Evolutionary conservation across 148 eudicot genomes (phyloP).

Genomic region (Limonium bicolor): DNA sequence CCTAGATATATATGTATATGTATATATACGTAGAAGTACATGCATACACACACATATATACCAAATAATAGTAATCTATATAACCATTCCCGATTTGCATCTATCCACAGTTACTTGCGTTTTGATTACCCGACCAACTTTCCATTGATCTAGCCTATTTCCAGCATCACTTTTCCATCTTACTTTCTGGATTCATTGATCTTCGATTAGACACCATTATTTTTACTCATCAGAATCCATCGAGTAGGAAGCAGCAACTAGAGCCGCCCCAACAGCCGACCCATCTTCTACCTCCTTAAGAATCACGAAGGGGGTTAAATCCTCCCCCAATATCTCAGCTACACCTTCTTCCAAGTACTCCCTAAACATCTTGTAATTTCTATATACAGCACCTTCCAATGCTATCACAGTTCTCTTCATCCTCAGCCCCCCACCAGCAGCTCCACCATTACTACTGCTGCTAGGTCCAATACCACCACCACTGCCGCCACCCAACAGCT

Average conservation of each 20-base stretch:
- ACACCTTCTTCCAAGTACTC: constrained; percentile 71
- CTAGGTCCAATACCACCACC: background rate
- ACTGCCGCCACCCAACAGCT: constrained; percentile 17
- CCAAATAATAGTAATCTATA: background rate
- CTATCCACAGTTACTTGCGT: no score
- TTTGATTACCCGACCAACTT: no score
- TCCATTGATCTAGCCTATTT: no score
- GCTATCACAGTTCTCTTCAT: constrained; percentile 73
- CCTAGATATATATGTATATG: constrained; percentile 18
- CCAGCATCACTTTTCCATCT: no score
- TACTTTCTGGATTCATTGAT: constrained; percentile 18
- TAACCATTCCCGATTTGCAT: no score
- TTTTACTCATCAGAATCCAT: no score
- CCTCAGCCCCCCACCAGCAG: constrained; percentile 3
- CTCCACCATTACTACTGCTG: background rate
- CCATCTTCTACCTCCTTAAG: constrained; percentile 74
- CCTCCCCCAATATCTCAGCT: constrained; percentile 70
- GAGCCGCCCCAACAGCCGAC: constrained; percentile 80
- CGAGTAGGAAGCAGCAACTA: constrained; percentile 57
- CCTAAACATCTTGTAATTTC: constrained; percentile 47
- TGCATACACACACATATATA: constrained; percentile 11
- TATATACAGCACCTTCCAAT: constrained; percentile 61
- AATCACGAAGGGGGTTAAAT: constrained; percentile 36
- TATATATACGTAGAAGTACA: background rate
- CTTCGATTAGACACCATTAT: background rate